Conservation (phyloP, 2,329 filamentous ascomycete species). For the Trematosphaeria pertusa region DNA sequence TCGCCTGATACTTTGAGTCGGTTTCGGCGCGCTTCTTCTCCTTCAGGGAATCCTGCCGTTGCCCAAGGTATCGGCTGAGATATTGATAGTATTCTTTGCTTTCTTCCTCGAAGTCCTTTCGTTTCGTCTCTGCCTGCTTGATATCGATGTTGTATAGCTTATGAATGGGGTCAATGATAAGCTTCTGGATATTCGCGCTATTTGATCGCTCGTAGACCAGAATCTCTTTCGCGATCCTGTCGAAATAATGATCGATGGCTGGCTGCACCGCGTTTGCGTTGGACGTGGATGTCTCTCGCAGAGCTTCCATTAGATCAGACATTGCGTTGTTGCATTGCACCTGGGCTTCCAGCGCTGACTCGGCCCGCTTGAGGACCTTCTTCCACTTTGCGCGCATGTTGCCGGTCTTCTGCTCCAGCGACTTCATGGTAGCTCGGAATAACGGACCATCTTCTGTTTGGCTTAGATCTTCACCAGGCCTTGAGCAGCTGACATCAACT, state of each 20-base stretch:
- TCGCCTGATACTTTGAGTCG: slow-evolving; percentile 94
- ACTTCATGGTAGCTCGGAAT: slow-evolving; percentile 96
- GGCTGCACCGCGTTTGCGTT: slow-evolving; percentile 98
- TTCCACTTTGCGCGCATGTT: slow-evolving; percentile 96
- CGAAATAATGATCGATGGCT: slow-evolving; percentile 96
- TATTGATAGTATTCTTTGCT: slow-evolving; percentile 99
- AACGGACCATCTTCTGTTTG: slow-evolving; percentile 89
- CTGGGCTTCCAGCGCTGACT: slow-evolving; percentile 82
- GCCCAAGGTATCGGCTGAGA: slow-evolving; percentile 92
- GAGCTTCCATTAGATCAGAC: slow-evolving; percentile 79
- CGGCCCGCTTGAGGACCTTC: slow-evolving; percentile 92
- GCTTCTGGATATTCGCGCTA: slow-evolving; percentile 81
- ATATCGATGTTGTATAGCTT: slow-evolving; percentile 95
- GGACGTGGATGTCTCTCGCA: slow-evolving; percentile 85
- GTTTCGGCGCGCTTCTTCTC: slow-evolving; percentile 96
- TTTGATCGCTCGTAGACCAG: slow-evolving; percentile 86
- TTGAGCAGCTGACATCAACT: slow-evolving; percentile 85
- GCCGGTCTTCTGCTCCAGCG: slow-evolving; percentile 93
- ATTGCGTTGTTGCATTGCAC: slow-evolving; percentile 85
- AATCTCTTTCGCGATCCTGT: slow-evolving; percentile 93
- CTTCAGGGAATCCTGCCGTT: slow-evolving; percentile 93
- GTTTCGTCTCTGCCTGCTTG: slow-evolving; percentile 96
- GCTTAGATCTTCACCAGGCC: slow-evolving; percentile 81
- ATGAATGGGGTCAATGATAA: slow-evolving; percentile 92
- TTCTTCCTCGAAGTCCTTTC: slow-evolving; percentile 97